These are phyloP conservation scores for Cryptococcus jaspeensis DNA, from an alignment of 1,284 basidiomycete genomes.

Conservation along the genomic window DNA sequence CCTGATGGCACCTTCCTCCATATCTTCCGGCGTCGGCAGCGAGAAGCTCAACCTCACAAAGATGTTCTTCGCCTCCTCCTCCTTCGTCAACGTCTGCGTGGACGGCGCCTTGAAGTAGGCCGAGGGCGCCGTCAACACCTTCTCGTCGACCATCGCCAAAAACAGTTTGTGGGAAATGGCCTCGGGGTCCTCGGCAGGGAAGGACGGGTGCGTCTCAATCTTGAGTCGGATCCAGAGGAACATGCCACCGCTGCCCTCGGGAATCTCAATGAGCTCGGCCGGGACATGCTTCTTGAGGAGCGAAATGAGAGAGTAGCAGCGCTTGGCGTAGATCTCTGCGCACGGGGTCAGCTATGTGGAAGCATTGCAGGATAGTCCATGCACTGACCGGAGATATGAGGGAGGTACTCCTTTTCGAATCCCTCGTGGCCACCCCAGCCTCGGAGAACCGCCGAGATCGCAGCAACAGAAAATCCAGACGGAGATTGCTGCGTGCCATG, in stretches of 20 bases:
- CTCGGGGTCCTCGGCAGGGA: conserved; percentile 21
- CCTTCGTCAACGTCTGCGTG: conserved; percentile 17
- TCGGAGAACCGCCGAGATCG: conserved; percentile 34
- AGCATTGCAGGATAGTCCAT: background rate
- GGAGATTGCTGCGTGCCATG: conserved; percentile 30
- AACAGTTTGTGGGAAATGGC: conserved; percentile 33
- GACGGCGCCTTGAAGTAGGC: conserved; percentile 37
- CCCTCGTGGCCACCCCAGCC: conserved; percentile 44
- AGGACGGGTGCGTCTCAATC: conserved; percentile 36
- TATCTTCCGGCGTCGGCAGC: conserved; percentile 26
- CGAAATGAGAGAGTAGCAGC: conserved; percentile 28
- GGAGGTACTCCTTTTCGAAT: conserved; percentile 41
- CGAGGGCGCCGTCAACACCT: conserved; percentile 31
- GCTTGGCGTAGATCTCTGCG: conserved; percentile 33
- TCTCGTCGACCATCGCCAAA: conserved; percentile 25
- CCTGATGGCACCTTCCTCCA: conserved; percentile 40
- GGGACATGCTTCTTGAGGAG: conserved; percentile 35
- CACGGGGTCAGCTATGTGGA: background rate
- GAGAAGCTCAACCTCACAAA: conserved; percentile 38
- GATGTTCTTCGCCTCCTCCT: conserved; percentile 33
- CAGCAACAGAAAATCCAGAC: conserved; percentile 41
- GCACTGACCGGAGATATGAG: conserved; percentile 30
- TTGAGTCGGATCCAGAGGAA: conserved; percentile 42
- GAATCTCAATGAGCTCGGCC: conserved; percentile 21
- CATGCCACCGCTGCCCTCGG: conserved; percentile 37